Evolutionary conservation across 805 yeast species (phyloP), one percentile per base, ranked within the genome.

Genomic region (Candida ovalis): DNA sequence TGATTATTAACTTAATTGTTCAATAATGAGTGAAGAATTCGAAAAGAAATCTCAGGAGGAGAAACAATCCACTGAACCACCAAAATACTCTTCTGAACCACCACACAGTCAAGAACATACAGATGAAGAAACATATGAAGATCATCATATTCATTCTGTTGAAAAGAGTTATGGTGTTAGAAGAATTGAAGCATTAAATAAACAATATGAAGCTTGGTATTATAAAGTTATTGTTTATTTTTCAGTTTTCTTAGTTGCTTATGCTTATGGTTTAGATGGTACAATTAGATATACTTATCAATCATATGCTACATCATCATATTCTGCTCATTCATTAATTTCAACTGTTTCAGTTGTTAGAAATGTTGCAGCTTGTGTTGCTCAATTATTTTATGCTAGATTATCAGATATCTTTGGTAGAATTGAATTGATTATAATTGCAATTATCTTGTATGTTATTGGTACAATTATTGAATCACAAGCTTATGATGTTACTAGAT

Each of bases 361-460:
- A 47, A 68, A 77, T 27, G 86, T 84, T 36, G 74, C 81, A 44
- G 85, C 80, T 42, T 86, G 87, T 23, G 88, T 84, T 17, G 74
- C 85, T 3, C 86, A 81, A 59, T 81, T 85, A 3, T 72, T 78
- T 4, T 80, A 73, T 52, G 88, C 89, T 10, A 70, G 86, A 54
- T 65, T 84, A 33, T 75, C 86, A 9, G 88, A 84, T 61, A 70
- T 75, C n/a, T 82, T 81, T 58, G 90, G 90, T 15, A 77, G 90
- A 60, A 55, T 79, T 28, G 80, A 77, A 56, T 64, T 82, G 44
- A 58, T 80, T 19, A 38, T 77, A 18, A 61, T 75, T 8, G 71
- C 83, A 1, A 67, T 81, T 10, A 49, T 83, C 10, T 75, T 84
- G 55, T 82, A 83, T 55, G 74, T 73, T 12, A 67, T 84, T 41